These are phyloP conservation scores for Coniosporium apollinis DNA, from an alignment of 495 filamentous ascomycete genomes.

Conservation along the genomic window DNA sequence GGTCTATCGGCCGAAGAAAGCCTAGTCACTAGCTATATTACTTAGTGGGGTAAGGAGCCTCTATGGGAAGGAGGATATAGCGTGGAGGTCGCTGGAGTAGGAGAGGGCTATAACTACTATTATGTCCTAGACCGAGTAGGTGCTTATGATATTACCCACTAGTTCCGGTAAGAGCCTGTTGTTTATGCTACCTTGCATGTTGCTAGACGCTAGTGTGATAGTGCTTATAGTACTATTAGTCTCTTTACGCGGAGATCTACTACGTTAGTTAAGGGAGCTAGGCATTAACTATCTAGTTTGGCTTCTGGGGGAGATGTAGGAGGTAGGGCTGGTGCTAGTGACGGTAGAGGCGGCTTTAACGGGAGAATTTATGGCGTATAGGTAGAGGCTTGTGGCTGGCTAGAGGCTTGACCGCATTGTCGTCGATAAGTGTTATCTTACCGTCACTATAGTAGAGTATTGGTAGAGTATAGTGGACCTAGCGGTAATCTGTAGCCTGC, in stretches of 20 bases:
- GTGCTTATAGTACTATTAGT: not conserved
- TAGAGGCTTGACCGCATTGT: not conserved
- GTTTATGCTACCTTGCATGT: not conserved
- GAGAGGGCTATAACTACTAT: not conserved
- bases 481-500: not conserved
- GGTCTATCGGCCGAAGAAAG: not conserved
- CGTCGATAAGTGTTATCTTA: not conserved
- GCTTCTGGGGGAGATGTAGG: not conserved
- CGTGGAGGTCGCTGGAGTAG: not conserved
- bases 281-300: not conserved
- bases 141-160: not conserved
- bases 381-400: not conserved
- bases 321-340: not conserved
- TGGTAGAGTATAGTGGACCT: not conserved
- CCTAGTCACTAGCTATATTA: not conserved
- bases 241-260: not conserved
- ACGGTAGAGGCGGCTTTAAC: not conserved
- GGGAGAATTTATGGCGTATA: not conserved
- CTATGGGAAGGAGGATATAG: not conserved
- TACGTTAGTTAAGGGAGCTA: not conserved
- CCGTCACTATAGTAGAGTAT: not conserved
- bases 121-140: not conserved
- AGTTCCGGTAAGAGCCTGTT: not conserved
- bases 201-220: not conserved
- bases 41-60: not conserved